phyloP scores from a whole-genome alignment of 179 eudicot genomes.

The Spergularia azorica region DNA sequence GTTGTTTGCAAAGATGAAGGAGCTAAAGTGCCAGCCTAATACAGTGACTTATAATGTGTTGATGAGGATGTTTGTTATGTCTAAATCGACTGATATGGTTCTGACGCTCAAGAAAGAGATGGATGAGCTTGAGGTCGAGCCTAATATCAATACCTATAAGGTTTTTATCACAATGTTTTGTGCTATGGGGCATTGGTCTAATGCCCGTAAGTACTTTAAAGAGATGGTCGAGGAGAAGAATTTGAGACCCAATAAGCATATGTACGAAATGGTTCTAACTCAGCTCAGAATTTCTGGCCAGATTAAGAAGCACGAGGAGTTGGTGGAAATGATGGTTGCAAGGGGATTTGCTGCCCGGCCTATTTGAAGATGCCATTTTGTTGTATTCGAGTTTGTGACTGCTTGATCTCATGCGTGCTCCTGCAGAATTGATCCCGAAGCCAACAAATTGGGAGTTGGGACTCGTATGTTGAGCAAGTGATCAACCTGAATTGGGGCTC shows the following conservation, averaged over 20 bases:
- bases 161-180: conserved; percentile 68
- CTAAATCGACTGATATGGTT: conserved; percentile 91
- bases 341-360: conserved; percentile 74
- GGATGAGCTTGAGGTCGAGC: conserved; percentile 68
- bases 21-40: conserved; percentile 63
- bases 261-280: conserved; percentile 67
- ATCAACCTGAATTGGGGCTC: too few relatives aligned
- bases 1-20: conserved; percentile 74
- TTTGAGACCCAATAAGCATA: conserved; percentile 53
- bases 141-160: conserved; percentile 75
- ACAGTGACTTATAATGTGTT: conserved; percentile 73
- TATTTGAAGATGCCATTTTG: conserved; percentile 28
- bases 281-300: conserved; percentile 75
- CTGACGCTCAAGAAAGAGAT: conserved; percentile 84
- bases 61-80: conserved; percentile 86
- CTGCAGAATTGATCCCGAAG: neutral
- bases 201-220: conserved; percentile 68
- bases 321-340: conserved; percentile 85
- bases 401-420: neutral
- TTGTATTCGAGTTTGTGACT: neutral
- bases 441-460: neutral
- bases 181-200: conserved; percentile 92
- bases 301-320: conserved; percentile 83
- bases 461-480: too few relatives aligned
- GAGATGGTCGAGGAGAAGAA: conserved; percentile 92